Evolutionary conservation across 164 flowering plant species (phyloP), one percentile per base, ranked within the genome.

Genomic region (Nymphaea colorata): DNA sequence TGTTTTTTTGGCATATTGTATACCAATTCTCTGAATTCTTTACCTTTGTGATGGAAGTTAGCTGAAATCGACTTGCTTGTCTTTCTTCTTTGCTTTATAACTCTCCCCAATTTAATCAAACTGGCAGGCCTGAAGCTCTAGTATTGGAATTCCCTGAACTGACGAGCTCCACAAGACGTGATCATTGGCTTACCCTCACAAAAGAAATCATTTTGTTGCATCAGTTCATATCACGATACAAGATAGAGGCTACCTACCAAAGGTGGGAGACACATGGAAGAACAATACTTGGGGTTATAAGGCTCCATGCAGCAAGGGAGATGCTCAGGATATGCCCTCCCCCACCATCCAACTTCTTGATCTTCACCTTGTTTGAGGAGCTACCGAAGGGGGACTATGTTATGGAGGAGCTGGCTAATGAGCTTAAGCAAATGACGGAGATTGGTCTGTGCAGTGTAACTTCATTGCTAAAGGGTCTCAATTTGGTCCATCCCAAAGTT

Each of bases 241-340:
- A 88, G 66, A 70, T 85, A 18, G 76, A 79, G 17, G 73, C 81
- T 12, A 79, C 82, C 11, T 44, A 74, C 36, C 86, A 82, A 72
- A 76, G 65, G 60, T 91, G 97, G 96, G 97, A 91, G 74, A 80
- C 85, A 84, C 96, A 91, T 61, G 78, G 91, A 4, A 83, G 93
- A 77, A 88, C 88, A 43, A 89, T 90, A 64, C 67, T 90, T 57
- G 89, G 85, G 14, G 79, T 87, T 43, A 43, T 84, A 66, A 81
- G 99, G 83, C 91, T 95, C 44, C 99, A 91, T 71, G 98, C 96
- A 43, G 93, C 90, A 45, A 78, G 96, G 72, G 97, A 95, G 74
- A 82, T 91, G 96, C 90, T 91, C 43, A 77, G 91, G 69, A 82
- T 91, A 43, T 81, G 90, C 0, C 91, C 94, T 5, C 99, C 99